Evolutionary conservation across 768 basidiomycete genomes (phyloP).

Genomic region (Mycena maculata): DNA sequence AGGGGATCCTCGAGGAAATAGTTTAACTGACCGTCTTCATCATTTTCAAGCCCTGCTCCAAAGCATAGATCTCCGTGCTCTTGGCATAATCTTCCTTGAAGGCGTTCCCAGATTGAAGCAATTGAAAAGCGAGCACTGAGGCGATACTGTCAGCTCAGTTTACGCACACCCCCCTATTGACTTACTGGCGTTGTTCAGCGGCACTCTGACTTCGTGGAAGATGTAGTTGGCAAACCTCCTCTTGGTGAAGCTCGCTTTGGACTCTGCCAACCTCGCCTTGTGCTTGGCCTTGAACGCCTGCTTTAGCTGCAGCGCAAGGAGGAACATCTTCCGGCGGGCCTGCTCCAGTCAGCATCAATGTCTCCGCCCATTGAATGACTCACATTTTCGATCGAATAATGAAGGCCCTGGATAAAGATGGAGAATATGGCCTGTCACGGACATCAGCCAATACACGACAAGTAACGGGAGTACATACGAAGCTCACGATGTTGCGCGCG

Average conservation of each 20-base stretch:
- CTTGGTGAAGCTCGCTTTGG: slow-evolving; percentile 45
- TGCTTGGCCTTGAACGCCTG: slow-evolving; percentile 35
- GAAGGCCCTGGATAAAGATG: slow-evolving; percentile 37
- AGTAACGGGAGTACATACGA: slow-evolving; percentile 46
- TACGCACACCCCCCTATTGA: neutral
- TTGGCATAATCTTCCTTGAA: slow-evolving; percentile 42
- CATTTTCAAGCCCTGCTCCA: slow-evolving; percentile 50
- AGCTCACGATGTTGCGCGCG: slow-evolving; percentile 38
- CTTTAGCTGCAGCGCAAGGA: slow-evolving; percentile 46
- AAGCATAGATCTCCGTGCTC: slow-evolving; percentile 56
- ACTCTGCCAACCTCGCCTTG: slow-evolving; percentile 54
- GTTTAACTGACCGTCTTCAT: slow-evolving; percentile 43
- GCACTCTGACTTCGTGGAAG: slow-evolving; percentile 62
- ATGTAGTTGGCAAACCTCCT: slow-evolving; percentile 60
- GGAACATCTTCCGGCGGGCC: slow-evolving; percentile 53
- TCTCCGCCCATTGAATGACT: neutral
- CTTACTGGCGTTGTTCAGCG: slow-evolving; percentile 59
- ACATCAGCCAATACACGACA: slow-evolving; percentile 39
- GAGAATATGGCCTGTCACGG: slow-evolving; percentile 36
- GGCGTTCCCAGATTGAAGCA: slow-evolving; percentile 53
- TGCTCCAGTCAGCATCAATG: slow-evolving; percentile 1
- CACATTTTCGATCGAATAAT: slow-evolving; percentile 42
- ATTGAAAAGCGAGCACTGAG: slow-evolving; percentile 56
- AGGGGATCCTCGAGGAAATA: neutral
- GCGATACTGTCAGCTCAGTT: neutral